Percentiles rank a stretch among this genome's conserved stretches.
phyloP scores from a whole-genome alignment of 2,329 filamentous ascomycete genomes.

The Colletotrichum incanum region DNA sequence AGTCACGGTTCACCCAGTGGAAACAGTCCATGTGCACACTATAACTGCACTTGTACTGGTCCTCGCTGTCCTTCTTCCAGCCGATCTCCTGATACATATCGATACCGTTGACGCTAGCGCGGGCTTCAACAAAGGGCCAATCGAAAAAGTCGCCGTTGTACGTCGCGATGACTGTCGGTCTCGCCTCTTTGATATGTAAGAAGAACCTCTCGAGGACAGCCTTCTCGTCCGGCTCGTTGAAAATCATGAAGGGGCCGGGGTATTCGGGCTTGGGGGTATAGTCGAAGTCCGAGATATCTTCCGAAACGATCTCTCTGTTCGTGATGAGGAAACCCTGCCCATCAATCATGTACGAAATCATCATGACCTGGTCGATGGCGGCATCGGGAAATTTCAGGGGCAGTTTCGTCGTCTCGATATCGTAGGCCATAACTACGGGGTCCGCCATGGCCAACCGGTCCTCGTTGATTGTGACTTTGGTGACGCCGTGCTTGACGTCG shows the following conservation, averaged over 20 bases:
- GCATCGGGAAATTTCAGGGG: slow-evolving; percentile 98
- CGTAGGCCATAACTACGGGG: slow-evolving; percentile 98
- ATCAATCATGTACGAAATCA: slow-evolving; percentile 99
- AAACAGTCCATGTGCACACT: slow-evolving; percentile 99
- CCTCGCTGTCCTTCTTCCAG: slow-evolving; percentile 94
- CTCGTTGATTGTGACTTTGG: slow-evolving; percentile 87
- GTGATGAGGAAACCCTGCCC: slow-evolving; percentile 98
- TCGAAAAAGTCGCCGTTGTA: slow-evolving; percentile 99
- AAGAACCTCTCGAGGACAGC: slow-evolving; percentile 92
- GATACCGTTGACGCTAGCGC: slow-evolving; percentile 94
- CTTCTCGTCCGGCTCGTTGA: slow-evolving; percentile 97
- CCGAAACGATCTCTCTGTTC: slow-evolving; percentile 96
- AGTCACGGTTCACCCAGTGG: slow-evolving; percentile 98
- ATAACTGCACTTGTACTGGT: slow-evolving; percentile 96
- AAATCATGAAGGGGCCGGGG: slow-evolving; percentile 94
- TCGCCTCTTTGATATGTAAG: slow-evolving; percentile 92
- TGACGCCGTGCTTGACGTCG: slow-evolving; percentile 91
- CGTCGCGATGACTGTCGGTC: slow-evolving; percentile 97
- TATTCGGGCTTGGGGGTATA: slow-evolving; percentile 99
- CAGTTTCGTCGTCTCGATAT: slow-evolving; percentile 97
- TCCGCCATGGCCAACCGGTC: slow-evolving; percentile 92
- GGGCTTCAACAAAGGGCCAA: slow-evolving; percentile 97
- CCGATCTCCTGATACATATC: slow-evolving; percentile 99
- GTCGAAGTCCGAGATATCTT: slow-evolving; percentile 97
- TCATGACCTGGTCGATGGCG: slow-evolving; percentile 97